These are phyloP conservation scores for Penicillium canariense DNA, from an alignment of 495 filamentous ascomycete genomes.

Conservation along the genomic window DNA sequence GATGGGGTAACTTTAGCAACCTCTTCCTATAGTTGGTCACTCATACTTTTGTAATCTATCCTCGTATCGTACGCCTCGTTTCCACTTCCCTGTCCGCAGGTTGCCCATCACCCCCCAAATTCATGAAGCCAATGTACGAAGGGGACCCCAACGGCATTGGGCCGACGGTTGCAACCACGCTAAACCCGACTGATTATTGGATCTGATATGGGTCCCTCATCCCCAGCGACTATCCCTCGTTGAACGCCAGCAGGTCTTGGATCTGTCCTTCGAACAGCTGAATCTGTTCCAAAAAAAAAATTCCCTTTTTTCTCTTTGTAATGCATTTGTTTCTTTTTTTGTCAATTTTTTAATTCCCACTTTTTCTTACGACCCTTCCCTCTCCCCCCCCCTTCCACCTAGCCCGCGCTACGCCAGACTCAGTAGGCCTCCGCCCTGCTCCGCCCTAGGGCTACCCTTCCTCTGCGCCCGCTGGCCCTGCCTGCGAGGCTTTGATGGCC, in stretches of 20 bases:
- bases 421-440: slow-evolving; percentile 21
- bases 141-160: slow-evolving; percentile 7
- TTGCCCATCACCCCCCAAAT: too few species aligned
- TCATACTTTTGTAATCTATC: slow-evolving; percentile 15
- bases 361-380: slow-evolving; percentile 4
- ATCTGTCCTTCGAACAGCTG: slow-evolving; percentile 23
- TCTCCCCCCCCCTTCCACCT: slow-evolving; percentile 25
- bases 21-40: too few species aligned
- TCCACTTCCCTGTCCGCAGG: not conserved
- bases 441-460: slow-evolving; percentile 14
- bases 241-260: slow-evolving; percentile 24
- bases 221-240: too few species aligned
- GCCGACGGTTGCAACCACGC: slow-evolving; percentile 38
- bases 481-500: slow-evolving; percentile 12
- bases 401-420: slow-evolving; percentile 20
- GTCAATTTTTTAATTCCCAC: slow-evolving; percentile 2
- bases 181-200: slow-evolving; percentile 40
- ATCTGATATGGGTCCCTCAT: slow-evolving; percentile 40
- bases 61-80: slow-evolving; percentile 8
- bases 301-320: not conserved
- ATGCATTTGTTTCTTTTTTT: not conserved
- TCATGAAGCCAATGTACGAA: not conserved
- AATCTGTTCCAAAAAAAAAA: slow-evolving; percentile 10
- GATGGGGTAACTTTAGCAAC: not conserved
- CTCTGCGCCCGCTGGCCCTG: not conserved